phyloP scores from a whole-genome alignment of 345 rosid species.

The Salix koriyanagi region DNA sequence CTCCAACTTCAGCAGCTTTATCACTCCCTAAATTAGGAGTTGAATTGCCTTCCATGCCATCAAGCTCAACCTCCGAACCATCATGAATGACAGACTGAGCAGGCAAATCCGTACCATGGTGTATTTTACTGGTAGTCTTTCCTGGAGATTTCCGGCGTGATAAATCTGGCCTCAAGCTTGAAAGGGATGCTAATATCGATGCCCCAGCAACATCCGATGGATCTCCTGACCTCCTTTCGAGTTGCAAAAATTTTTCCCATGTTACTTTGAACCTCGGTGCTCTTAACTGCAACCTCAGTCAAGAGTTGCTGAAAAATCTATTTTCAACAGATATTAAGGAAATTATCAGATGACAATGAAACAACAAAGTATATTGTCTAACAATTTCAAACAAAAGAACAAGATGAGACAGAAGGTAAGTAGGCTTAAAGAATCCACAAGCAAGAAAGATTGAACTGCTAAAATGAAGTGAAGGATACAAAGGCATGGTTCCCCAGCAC shows the following conservation, averaged over 20 bases:
- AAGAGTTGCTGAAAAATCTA: constrained; percentile 74
- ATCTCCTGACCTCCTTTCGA: constrained; percentile 68
- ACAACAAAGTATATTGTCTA: constrained; percentile 2
- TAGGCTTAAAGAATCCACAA: constrained; percentile 1
- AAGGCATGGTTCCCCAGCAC: constrained; percentile 56
- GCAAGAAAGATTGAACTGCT: constrained; percentile 7
- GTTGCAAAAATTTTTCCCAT: constrained; percentile 48
- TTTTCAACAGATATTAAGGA: constrained; percentile 36
- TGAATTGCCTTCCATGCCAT: constrained; percentile 56
- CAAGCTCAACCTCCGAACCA: constrained; percentile 48
- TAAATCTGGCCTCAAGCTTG: constrained; percentile 54
- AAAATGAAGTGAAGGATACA: constrained; percentile 55
- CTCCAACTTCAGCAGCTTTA: constrained; percentile 60
- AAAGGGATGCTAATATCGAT: constrained; percentile 66
- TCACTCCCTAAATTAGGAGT: constrained; percentile 41
- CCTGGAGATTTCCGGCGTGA: constrained; percentile 54
- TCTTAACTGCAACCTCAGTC: constrained; percentile 50
- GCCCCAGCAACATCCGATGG: constrained; percentile 72
- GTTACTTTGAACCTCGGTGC: constrained; percentile 46
- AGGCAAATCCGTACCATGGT: constrained; percentile 43
- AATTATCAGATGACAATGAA: constrained; percentile 5
- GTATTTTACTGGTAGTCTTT: constrained; percentile 42
- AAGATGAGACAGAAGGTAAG: not conserved
- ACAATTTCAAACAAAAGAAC: not conserved
- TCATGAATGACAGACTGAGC: constrained; percentile 50